Evolutionary conservation across 306 rosid species (phyloP).

Genomic region (Malus asiatica): DNA sequence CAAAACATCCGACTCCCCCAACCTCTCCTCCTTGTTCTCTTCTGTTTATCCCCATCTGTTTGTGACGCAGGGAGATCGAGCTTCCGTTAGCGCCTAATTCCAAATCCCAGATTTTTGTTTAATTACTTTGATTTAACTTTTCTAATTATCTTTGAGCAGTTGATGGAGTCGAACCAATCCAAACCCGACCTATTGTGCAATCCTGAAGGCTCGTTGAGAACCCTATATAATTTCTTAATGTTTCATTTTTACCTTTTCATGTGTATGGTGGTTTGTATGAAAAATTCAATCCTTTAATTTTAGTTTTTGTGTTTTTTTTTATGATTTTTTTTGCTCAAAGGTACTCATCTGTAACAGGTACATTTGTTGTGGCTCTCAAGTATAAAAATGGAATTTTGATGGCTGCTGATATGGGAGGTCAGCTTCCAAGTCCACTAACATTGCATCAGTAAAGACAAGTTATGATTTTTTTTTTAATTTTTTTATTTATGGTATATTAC

Average conservation of each 20-base stretch:
- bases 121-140: neutral
- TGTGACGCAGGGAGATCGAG: neutral
- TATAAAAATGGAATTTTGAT: conserved; percentile 90
- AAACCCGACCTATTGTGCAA: conserved; percentile 15
- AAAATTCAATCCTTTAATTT: neutral
- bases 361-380: conserved; percentile 85
- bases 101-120: neutral
- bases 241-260: neutral
- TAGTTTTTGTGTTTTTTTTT: neutral
- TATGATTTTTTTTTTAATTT: too few species aligned
- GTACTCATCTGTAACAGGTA: conserved; percentile 84
- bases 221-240: conserved; percentile 32
- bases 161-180: conserved; percentile 28
- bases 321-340: conserved; percentile 23
- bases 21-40: neutral
- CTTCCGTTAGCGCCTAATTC: neutral
- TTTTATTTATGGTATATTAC: neutral
- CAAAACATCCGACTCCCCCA: neutral
- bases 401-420: conserved; percentile 97
- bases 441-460: neutral
- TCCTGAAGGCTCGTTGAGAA: conserved; percentile 46
- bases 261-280: neutral
- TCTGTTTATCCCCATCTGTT: neutral
- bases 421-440: conserved; percentile 1
- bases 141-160: conserved; percentile 1